Evolutionary conservation across 768 basidiomycete genomes (phyloP).

Genomic region (Tulasnella sp.): DNA sequence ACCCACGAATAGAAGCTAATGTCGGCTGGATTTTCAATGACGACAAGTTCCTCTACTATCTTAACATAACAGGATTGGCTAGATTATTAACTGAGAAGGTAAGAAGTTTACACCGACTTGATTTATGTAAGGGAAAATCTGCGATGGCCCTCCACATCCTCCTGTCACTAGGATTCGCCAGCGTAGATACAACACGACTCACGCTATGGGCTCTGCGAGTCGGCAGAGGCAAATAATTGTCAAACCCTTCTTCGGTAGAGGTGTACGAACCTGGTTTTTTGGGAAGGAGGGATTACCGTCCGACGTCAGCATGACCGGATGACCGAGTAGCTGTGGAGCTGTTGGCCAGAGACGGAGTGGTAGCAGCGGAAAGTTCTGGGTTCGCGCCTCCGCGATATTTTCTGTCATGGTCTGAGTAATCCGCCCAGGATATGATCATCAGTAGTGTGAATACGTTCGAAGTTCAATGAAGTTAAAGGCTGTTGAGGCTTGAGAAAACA

Average conservation of each 20-base stretch:
- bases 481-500: too few species aligned
- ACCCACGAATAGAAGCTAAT: constrained; percentile 17
- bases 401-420: too few species aligned
- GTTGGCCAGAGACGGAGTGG: too few species aligned
- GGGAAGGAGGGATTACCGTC: neutral
- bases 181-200: too few species aligned
- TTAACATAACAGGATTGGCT: neutral
- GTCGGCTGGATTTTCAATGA: constrained; percentile 10
- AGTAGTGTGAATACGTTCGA: too few species aligned
- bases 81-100: neutral
- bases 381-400: too few species aligned
- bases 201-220: constrained; percentile 19
- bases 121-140: constrained; percentile 20
- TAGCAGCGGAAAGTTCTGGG: too few species aligned
- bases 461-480: too few species aligned
- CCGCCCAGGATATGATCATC: too few species aligned
- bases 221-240: constrained; percentile 15
- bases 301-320: neutral
- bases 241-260: constrained; percentile 18
- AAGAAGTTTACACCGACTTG: constrained; percentile 6
- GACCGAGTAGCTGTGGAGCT: too few species aligned
- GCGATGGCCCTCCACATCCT: too few species aligned
- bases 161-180: too few species aligned
- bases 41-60: constrained; percentile 15
- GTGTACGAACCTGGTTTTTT: constrained; percentile 15